Evolutionary conservation across 257 asterid species (phyloP).

Genomic region (Verbascum thapsus): DNA sequence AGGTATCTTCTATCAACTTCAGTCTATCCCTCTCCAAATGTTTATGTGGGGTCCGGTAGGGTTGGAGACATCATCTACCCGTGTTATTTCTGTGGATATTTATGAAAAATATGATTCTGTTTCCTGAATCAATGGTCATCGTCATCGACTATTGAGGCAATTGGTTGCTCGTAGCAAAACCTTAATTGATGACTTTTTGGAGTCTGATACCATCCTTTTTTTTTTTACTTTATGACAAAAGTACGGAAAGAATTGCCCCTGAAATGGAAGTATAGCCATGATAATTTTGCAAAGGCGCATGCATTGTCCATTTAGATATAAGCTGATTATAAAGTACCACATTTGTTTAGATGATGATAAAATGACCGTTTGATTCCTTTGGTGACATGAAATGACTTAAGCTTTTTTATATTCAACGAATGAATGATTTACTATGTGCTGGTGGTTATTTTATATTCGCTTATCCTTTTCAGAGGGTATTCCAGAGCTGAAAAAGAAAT

Average conservation of each 20-base stretch:
- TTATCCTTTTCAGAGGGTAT: too few species aligned
- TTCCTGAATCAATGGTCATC: background rate
- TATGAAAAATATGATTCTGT: background rate
- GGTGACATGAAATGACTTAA: background rate
- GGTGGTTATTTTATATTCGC: too few species aligned
- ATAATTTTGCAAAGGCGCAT: background rate
- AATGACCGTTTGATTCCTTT: background rate
- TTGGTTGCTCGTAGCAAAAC: background rate
- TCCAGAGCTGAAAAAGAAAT: too few species aligned
- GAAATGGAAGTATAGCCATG: too few species aligned
- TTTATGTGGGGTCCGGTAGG: constrained; percentile 23
- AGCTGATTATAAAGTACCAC: background rate
- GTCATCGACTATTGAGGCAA: too few species aligned
- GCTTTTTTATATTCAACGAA: background rate
- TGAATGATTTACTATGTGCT: too few species aligned
- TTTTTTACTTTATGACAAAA: too few species aligned
- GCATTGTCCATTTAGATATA: background rate
- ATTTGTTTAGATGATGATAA: background rate
- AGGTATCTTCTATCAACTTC: constrained; percentile 42
- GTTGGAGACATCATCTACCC: background rate
- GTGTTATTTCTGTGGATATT: background rate
- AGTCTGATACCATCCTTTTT: background rate
- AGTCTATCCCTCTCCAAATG: constrained; percentile 13
- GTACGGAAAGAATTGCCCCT: too few species aligned
- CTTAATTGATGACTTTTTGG: background rate